These are phyloP conservation scores for Suillus sp. DNA, from an alignment of 768 basidiomycete genomes.

Conservation along the genomic window DNA sequence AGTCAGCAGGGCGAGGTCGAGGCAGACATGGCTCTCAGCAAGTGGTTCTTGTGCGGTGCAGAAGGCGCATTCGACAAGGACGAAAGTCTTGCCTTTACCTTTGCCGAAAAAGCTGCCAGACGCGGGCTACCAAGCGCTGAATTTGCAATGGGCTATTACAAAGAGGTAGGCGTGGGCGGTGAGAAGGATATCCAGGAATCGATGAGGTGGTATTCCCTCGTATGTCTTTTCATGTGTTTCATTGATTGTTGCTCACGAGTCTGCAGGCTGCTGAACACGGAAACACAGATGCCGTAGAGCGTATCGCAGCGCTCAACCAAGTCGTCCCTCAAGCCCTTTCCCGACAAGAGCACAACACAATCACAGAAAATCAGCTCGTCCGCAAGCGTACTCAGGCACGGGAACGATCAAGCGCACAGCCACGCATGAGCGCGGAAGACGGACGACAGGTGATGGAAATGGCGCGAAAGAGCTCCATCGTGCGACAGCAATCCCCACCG, in stretches of 20 bases:
- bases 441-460: slow-evolving; percentile 52
- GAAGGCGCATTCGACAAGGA: slow-evolving; percentile 81
- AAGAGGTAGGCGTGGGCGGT: slow-evolving; percentile 89
- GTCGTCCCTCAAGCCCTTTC: slow-evolving; percentile 67
- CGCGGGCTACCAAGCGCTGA: slow-evolving; percentile 81
- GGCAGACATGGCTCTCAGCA: slow-evolving; percentile 95
- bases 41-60: slow-evolving; percentile 95
- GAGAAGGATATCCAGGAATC: slow-evolving; percentile 63
- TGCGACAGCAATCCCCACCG: slow-evolving; percentile 21
- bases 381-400: slow-evolving; percentile 78
- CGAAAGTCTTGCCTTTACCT: slow-evolving; percentile 81
- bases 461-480: slow-evolving; percentile 52
- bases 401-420: slow-evolving; percentile 48
- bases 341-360: slow-evolving; percentile 74
- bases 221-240: slow-evolving; percentile 31
- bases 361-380: slow-evolving; percentile 80
- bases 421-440: slow-evolving; percentile 33
- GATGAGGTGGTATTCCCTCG: slow-evolving; percentile 75
- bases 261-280: slow-evolving; percentile 72
- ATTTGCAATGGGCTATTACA: slow-evolving; percentile 96
- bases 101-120: slow-evolving; percentile 83
- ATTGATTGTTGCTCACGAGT: slow-evolving; percentile 5
- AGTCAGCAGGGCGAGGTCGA: slow-evolving; percentile 86
- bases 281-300: slow-evolving; percentile 77
- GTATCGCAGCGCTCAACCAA: slow-evolving; percentile 67